Conservation (phyloP, 345 rosid genomes). For the Psidium friedrichsthalianum region DNA sequence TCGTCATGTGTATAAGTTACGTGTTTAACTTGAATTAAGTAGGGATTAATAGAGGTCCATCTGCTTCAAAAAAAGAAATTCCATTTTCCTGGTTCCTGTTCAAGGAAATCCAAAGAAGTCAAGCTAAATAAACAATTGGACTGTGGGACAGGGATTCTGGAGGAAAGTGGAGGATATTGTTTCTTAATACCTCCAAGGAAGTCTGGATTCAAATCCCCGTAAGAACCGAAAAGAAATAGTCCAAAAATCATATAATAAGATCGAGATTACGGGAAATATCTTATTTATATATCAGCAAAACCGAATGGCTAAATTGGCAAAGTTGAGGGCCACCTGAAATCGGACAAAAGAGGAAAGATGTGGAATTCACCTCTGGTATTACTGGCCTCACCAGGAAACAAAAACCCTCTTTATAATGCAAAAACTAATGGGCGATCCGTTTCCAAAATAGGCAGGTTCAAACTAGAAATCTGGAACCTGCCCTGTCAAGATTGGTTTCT, state of each 20-base stretch:
- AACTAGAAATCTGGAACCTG: neutral
- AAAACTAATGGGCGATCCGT: neutral
- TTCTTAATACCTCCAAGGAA: neutral
- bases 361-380: neutral
- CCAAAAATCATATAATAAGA: neutral
- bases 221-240: neutral
- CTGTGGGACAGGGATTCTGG: neutral
- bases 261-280: neutral
- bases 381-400: neutral
- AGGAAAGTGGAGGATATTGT: neutral
- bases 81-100: neutral
- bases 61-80: neutral
- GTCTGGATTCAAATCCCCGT: neutral
- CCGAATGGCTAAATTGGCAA: neutral
- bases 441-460: neutral
- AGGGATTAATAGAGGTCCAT: neutral
- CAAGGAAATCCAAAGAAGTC: neutral
- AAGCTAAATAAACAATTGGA: neutral
- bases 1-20: neutral
- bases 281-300: neutral
- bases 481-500: rapidly evolving
- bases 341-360: neutral
- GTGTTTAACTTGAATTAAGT: neutral
- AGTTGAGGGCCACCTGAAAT: neutral
- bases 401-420: neutral